These are phyloP conservation scores for Handroanthus guayacan DNA, from an alignment of 257 asterid genomes.

Conservation along the genomic window DNA sequence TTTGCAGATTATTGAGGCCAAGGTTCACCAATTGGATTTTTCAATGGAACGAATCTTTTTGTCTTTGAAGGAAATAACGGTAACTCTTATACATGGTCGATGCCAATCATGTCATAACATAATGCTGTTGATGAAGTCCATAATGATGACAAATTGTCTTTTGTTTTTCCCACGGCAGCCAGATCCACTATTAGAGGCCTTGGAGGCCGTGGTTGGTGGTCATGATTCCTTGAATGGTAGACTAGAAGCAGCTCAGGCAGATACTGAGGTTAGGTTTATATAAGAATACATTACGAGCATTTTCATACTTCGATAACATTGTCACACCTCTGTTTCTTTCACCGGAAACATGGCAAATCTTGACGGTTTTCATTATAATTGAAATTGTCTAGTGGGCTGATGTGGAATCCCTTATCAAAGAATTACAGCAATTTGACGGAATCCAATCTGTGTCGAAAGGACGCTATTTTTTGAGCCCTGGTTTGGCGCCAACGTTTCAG, in stretches of 20 bases:
- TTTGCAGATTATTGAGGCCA: constrained; percentile 87
- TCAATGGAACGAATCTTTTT: constrained; percentile 85
- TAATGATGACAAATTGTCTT: constrained; percentile 23
- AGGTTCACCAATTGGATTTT: constrained; percentile 92
- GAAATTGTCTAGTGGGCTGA: constrained; percentile 73
- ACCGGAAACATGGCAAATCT: background rate
- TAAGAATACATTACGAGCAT: constrained; percentile 14
- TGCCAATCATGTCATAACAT: background rate
- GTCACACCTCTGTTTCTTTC: background rate
- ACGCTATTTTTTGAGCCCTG: constrained; percentile 87
- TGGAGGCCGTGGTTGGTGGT: constrained; percentile 92
- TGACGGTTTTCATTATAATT: background rate
- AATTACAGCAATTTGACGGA: constrained; percentile 67
- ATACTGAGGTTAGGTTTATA: constrained; percentile 61
- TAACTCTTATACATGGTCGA: constrained; percentile 40
- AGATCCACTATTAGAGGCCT: constrained; percentile 82
- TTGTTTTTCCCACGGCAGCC: constrained; percentile 62
- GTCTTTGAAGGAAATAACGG: constrained; percentile 86
- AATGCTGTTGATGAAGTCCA: constrained; percentile 21
- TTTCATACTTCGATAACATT: constrained; percentile 9
- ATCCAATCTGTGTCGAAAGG: constrained; percentile 88
- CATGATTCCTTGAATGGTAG: constrained; percentile 56
- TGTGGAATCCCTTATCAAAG: constrained; percentile 84
- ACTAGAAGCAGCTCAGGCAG: constrained; percentile 74
- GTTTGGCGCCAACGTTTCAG: constrained; percentile 98